These are phyloP conservation scores for Chaetomiaceae sp. DNA, from an alignment of 2,329 filamentous ascomycete species.

Conservation along the genomic window DNA sequence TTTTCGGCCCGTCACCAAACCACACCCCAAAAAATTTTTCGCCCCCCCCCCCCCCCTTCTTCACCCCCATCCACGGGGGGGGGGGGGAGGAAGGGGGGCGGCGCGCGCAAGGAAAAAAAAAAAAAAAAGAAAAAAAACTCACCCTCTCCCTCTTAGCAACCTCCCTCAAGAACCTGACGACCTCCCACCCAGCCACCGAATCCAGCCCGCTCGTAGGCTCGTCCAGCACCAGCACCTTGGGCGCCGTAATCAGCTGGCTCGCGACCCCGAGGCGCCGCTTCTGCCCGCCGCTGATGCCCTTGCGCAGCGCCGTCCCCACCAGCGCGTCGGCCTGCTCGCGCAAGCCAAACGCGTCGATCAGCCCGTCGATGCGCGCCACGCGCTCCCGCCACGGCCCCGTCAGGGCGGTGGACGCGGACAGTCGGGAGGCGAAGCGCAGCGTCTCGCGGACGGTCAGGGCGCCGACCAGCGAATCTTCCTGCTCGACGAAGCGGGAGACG, in stretches of 20 bases:
- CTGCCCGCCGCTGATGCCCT: constrained; percentile 81
- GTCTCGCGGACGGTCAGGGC: constrained; percentile 78
- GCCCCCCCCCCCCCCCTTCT: no score
- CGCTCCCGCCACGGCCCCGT: constrained; percentile 47
- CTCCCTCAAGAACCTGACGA: constrained; percentile 66
- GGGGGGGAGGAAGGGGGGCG: no score
- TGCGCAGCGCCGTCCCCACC: constrained; percentile 76
- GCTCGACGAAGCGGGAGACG: constrained; percentile 76
- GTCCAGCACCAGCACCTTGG: constrained; percentile 76
- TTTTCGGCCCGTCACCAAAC: no score
- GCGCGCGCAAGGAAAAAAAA: neutral
- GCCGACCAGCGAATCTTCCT: constrained; percentile 80
- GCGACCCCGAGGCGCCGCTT: constrained; percentile 77
- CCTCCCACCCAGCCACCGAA: constrained; percentile 70
- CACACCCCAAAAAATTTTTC: no score
- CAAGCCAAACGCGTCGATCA: constrained; percentile 71
- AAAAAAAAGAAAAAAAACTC: constrained; percentile 24
- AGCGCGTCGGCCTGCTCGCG: constrained; percentile 63
- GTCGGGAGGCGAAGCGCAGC: constrained; percentile 68
- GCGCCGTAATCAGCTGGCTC: constrained; percentile 74
- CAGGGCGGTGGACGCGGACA: constrained; percentile 45
- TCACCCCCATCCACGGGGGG: no score
- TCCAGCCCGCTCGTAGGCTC: constrained; percentile 83
- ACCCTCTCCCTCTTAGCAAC: constrained; percentile 65
- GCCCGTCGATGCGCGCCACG: constrained; percentile 56